Evolutionary conservation across 176 grass and related monocot genomes (phyloP).

Genomic region (Elymus sibiricus): DNA sequence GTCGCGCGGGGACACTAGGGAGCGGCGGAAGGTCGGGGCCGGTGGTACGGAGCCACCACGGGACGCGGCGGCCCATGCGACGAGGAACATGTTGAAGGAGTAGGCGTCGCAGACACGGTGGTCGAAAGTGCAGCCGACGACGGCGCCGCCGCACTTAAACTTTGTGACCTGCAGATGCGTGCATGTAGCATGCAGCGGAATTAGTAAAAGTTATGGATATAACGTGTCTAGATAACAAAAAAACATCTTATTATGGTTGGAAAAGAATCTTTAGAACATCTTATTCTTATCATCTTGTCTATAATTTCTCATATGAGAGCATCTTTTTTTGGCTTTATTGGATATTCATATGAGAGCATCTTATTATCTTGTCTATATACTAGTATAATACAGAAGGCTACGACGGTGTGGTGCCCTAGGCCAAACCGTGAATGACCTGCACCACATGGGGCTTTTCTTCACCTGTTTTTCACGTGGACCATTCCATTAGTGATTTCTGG

Average conservation of each 20-base stretch:
- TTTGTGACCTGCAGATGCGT: conserved; percentile 37
- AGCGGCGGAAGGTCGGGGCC: conserved; percentile 43
- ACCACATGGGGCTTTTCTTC: too few species aligned
- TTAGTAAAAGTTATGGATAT: background rate
- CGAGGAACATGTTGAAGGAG: conserved; percentile 80
- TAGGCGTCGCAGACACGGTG: conserved; percentile 84
- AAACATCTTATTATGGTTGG: background rate
- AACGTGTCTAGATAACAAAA: background rate
- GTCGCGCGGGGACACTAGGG: conserved; percentile 43
- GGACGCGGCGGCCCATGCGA: conserved; percentile 54
- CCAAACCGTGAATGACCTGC: too few species aligned
- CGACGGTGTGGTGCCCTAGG: too few species aligned
- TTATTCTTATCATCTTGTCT: too few species aligned
- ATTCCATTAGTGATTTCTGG: too few species aligned
- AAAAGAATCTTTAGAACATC: background rate
- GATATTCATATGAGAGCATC: too few species aligned
- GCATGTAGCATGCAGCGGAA: background rate
- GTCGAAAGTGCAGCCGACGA: conserved; percentile 75
- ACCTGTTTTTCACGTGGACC: too few species aligned
- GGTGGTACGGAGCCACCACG: background rate
- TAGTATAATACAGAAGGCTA: too few species aligned
- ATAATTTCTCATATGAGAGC: too few species aligned
- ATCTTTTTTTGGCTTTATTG: too few species aligned
- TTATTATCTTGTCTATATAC: too few species aligned
- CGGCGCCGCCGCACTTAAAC: conserved; percentile 54